Evolutionary conservation across 306 rosid genomes (phyloP).

Genomic region (Cucurbita ficifolia): DNA sequence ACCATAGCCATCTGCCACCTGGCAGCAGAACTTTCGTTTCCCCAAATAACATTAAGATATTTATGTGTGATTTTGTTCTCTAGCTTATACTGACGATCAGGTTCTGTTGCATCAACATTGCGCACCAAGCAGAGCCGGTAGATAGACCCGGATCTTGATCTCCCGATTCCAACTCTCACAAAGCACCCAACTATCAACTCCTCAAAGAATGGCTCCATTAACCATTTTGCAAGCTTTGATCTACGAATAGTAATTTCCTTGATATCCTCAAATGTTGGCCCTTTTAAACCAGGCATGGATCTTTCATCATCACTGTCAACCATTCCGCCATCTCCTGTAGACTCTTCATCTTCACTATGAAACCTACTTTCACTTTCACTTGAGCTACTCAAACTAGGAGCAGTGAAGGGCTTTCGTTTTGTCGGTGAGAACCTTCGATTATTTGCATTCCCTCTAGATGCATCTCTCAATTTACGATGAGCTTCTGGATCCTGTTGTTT

Average conservation of each 20-base stretch:
- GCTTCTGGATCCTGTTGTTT: conserved; percentile 83
- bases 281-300: conserved; percentile 34
- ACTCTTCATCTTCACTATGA: conserved; percentile 61
- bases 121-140: conserved; percentile 84
- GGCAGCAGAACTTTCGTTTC: conserved; percentile 75
- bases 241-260: conserved; percentile 70
- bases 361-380: conserved; percentile 76
- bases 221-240: conserved; percentile 81
- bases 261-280: conserved; percentile 57
- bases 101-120: conserved; percentile 77
- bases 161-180: conserved; percentile 92
- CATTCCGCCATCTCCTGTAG: conserved; percentile 56
- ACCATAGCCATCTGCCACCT: conserved; percentile 99
- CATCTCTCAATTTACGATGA: conserved; percentile 37
- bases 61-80: conserved; percentile 69
- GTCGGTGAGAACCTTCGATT: conserved; percentile 28
- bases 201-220: conserved; percentile 92
- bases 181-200: conserved; percentile 92
- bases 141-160: conserved; percentile 59
- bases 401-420: conserved; percentile 35
- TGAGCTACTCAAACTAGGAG: conserved; percentile 49
- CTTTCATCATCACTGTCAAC: conserved; percentile 72
- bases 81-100: conserved; percentile 54
- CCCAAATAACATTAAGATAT: conserved; percentile 84
- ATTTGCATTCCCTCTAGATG: conserved; percentile 41